phyloP scores from a whole-genome alignment of 495 filamentous ascomycete species.

The Xylaria sp. region DNA sequence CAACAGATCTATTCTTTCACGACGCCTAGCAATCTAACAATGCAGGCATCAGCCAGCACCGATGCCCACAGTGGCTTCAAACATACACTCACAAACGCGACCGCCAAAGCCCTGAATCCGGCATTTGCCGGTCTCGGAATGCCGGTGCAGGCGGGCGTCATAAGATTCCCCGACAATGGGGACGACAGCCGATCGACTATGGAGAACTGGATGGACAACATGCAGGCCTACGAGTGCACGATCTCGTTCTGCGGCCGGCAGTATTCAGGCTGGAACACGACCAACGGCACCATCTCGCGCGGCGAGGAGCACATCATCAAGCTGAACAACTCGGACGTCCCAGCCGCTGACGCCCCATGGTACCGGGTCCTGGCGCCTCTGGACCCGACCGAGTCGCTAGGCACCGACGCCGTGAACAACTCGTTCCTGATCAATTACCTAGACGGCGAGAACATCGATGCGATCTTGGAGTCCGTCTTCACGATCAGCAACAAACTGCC shows the following conservation, averaged over 20 bases:
- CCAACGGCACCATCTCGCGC: slow-evolving; percentile 3
- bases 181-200: neutral
- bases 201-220: slow-evolving; percentile 2
- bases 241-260: slow-evolving; percentile 12
- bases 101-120: neutral
- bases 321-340: slow-evolving; percentile 14
- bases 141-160: neutral
- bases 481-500: neutral
- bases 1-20: neutral
- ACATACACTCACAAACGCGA: slow-evolving; percentile 11
- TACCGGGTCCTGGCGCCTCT: neutral
- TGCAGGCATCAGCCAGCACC: neutral
- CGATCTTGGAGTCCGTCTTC: neutral
- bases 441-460: slow-evolving; percentile 13
- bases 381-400: neutral
- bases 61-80: slow-evolving; percentile 17
- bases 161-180: slow-evolving; percentile 9
- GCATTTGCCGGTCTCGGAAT: slow-evolving; percentile 5
- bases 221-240: slow-evolving; percentile 16
- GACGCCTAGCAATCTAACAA: slow-evolving; percentile 9
- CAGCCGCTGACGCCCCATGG: neutral
- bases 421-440: slow-evolving; percentile 13
- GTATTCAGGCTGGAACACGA: slow-evolving; percentile 10
- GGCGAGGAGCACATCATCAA: slow-evolving; percentile 14
- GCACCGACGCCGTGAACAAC: neutral